phyloP scores from a whole-genome alignment of 345 rosid species.

The Viola odorata region DNA sequence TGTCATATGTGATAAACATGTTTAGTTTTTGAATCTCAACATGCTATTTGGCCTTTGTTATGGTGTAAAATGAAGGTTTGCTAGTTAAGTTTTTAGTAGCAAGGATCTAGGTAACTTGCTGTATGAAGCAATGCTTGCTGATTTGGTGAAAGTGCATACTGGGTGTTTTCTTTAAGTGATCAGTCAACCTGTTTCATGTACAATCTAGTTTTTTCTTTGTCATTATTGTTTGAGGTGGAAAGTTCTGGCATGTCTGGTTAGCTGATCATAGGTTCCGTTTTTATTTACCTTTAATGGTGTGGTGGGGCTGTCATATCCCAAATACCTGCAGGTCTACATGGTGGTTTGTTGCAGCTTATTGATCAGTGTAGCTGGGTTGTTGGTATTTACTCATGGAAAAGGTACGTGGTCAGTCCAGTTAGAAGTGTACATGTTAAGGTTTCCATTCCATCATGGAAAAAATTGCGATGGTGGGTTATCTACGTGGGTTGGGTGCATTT shows the following conservation, averaged over 20 bases:
- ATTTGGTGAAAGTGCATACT: constrained; percentile 4
- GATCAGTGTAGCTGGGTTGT: constrained; percentile 38
- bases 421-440: constrained; percentile 20
- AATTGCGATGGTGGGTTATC: constrained; percentile 14
- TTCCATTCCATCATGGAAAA: constrained; percentile 7
- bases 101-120: constrained; percentile 7
- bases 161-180: not conserved
- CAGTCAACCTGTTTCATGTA: not conserved
- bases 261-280: constrained; percentile 22
- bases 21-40: constrained; percentile 1
- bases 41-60: constrained; percentile 7
- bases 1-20: not conserved
- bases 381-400: constrained; percentile 30
- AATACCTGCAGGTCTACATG: constrained; percentile 44
- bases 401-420: constrained; percentile 42
- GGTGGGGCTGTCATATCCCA: constrained; percentile 37
- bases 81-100: not conserved
- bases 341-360: constrained; percentile 36
- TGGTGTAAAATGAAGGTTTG: constrained; percentile 3
- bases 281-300: constrained; percentile 31
- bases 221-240: constrained; percentile 8
- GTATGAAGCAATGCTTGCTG: constrained; percentile 3
- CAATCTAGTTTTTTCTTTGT: not conserved
- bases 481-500: constrained; percentile 9
- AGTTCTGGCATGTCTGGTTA: constrained; percentile 9